Evolutionary conservation across 148 eudicot genomes (phyloP).

Genomic region (Vaccinium macrocarpon): DNA sequence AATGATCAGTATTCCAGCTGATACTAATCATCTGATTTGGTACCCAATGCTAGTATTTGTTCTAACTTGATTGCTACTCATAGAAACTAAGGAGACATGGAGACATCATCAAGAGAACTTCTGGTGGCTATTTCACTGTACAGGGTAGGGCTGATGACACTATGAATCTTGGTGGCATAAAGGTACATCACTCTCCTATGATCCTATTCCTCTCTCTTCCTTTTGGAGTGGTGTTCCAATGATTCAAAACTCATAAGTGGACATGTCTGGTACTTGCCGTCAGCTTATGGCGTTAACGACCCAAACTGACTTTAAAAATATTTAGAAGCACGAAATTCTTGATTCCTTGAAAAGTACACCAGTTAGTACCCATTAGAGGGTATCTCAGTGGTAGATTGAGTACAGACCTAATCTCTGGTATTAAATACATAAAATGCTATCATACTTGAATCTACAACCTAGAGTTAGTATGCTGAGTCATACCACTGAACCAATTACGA

Average conservation of each 20-base stretch:
- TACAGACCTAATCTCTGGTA: background rate
- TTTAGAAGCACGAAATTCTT: background rate
- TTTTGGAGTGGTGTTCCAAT: background rate
- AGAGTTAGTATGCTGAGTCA: background rate
- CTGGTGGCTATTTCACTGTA: conserved; percentile 67
- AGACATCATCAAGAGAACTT: conserved; percentile 74
- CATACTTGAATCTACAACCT: background rate
- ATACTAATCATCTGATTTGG: background rate
- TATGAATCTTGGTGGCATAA: conserved; percentile 98
- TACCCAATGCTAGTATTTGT: background rate
- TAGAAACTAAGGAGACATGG: conserved; percentile 95
- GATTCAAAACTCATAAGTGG: background rate
- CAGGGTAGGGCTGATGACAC: conserved; percentile 98
- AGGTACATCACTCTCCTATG: conserved; percentile 40
- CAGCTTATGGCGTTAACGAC: background rate
- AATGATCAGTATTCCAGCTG: background rate
- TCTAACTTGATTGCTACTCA: conserved; percentile 11
- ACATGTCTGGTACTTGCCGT: background rate
- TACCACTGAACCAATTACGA: background rate
- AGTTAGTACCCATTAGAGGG: background rate
- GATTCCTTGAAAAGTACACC: background rate
- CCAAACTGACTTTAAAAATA: background rate
- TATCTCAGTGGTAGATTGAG: background rate
- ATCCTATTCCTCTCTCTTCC: background rate
- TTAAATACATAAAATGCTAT: background rate